Conservation (phyloP, 495 filamentous ascomycete species). For the Talaromyces proteolyticus region DNA sequence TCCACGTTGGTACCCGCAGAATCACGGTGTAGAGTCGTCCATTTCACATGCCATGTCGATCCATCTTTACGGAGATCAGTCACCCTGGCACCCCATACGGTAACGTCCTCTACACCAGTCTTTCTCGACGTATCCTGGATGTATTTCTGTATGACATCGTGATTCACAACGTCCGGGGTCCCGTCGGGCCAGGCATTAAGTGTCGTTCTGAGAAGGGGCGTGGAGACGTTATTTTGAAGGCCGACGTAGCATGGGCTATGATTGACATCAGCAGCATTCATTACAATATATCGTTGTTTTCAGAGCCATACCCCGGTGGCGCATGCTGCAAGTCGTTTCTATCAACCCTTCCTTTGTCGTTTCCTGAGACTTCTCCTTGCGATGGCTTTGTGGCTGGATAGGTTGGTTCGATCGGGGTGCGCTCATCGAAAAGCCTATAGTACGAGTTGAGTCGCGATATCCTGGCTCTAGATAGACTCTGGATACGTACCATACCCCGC, state of each 20-base stretch:
- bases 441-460: no score
- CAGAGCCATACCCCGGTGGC: constrained; percentile 45
- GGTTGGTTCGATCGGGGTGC: constrained; percentile 45
- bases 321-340: constrained; percentile 33
- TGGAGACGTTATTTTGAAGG: constrained; percentile 61
- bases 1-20: constrained; percentile 18
- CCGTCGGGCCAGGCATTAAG: constrained; percentile 56
- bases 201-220: constrained; percentile 50
- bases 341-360: constrained; percentile 16
- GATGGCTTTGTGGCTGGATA: constrained; percentile 50
- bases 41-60: constrained; percentile 42
- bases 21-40: constrained; percentile 25
- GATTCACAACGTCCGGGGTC: constrained; percentile 50
- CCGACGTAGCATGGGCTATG: constrained; percentile 51
- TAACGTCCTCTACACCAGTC: constrained; percentile 41
- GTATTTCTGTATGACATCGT: constrained; percentile 49
- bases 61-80: constrained; percentile 43
- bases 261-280: not conserved
- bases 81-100: constrained; percentile 51
- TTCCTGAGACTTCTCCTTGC: constrained; percentile 18
- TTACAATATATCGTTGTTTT: no score
- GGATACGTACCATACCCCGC: constrained; percentile 53
- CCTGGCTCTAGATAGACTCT: not conserved
- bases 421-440: constrained; percentile 52
- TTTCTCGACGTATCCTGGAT: constrained; percentile 49